These are phyloP conservation scores for Neofusicoccum laricinum DNA, from an alignment of 2,329 filamentous ascomycete genomes.

Conservation along the genomic window DNA sequence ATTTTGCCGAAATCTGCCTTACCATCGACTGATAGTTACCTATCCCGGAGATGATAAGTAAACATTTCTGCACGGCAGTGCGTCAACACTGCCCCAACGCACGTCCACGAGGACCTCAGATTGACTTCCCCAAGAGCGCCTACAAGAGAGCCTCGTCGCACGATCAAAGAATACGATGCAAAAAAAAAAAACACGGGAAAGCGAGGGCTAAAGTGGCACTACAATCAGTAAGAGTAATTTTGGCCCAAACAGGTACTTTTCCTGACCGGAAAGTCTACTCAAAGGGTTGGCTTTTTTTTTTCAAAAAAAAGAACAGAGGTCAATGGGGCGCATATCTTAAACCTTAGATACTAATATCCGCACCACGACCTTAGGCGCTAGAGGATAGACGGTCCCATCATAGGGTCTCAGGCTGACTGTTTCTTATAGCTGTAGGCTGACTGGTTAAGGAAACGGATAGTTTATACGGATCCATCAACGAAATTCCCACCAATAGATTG, in stretches of 20 bases:
- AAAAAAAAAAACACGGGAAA: not conserved
- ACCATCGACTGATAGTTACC: not conserved
- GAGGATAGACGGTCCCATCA: too few relatives aligned
- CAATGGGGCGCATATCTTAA: not conserved
- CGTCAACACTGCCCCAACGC: not conserved
- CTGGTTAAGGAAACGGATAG: not conserved
- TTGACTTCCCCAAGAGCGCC: not conserved
- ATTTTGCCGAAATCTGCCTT: not conserved
- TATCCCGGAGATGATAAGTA: not conserved
- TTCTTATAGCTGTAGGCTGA: too few relatives aligned
- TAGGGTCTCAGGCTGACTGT: too few relatives aligned
- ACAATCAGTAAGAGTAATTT: not conserved
- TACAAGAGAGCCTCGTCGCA: not conserved
- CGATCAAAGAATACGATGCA: not conserved
- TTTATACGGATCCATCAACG: too few relatives aligned
- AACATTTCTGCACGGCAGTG: not conserved
- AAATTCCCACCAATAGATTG: too few relatives aligned
- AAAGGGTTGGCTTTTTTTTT: not conserved
- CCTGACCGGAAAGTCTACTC: not conserved
- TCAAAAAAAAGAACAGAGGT: not conserved
- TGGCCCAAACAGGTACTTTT: not conserved
- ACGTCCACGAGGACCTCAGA: not conserved
- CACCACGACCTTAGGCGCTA: not conserved
- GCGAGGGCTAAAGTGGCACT: not conserved
- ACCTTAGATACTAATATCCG: not conserved